Conservation (phyloP, 129 eudicot genomes). For the Silybum marianum region DNA sequence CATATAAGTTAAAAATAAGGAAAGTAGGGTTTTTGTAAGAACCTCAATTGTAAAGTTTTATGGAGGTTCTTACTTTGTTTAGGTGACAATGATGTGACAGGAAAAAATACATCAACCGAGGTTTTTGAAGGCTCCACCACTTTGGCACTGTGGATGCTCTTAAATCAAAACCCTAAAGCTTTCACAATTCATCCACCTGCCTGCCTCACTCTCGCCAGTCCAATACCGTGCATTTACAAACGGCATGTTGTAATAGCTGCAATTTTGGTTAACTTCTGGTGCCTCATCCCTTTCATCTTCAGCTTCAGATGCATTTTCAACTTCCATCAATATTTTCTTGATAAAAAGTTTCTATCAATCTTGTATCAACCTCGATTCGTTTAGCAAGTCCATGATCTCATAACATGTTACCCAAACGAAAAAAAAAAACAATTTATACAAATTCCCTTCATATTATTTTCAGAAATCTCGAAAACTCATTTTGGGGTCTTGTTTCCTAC, state of each 20-base stretch:
- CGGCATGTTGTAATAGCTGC: too few relatives aligned
- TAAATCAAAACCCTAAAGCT: background rate
- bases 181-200: background rate
- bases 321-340: background rate
- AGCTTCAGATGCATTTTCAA: background rate
- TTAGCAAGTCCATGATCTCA: constrained; percentile 10
- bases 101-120: too few relatives aligned
- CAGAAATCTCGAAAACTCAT: constrained; percentile 86
- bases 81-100: too few relatives aligned
- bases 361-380: background rate
- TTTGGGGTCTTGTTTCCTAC: constrained; percentile 62
- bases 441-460: background rate
- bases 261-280: background rate
- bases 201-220: background rate
- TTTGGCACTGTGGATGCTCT: too few relatives aligned
- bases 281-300: background rate
- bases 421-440: background rate
- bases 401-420: constrained; percentile 5
- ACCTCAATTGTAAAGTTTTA: too few relatives aligned
- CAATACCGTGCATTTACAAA: too few relatives aligned
- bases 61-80: too few relatives aligned
- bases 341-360: background rate
- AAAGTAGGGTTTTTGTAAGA: too few relatives aligned
- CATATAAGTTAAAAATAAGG: too few relatives aligned
- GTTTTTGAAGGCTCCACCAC: too few relatives aligned